Base-by-base conservation (phyloP, 2,329 filamentous ascomycete genomes). In the Clarireedia monteithiana region DNA sequence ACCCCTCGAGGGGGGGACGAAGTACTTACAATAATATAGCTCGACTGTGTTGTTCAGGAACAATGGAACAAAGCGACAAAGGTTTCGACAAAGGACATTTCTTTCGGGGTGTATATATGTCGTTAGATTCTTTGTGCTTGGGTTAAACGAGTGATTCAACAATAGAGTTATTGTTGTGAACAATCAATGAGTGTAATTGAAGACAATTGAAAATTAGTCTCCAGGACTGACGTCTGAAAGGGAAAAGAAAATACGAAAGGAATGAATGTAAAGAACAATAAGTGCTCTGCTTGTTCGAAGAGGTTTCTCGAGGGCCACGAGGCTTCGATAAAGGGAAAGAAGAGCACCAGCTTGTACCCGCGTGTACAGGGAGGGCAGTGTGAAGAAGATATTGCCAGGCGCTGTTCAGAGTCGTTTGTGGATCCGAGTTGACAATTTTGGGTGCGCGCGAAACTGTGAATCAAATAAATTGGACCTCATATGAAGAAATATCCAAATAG, bases 71-170 rank as follows among this genome's bases (percentile, higher is more conserved):
- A 55, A 36, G 53, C 20, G 12, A 50, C 20, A 24, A 20, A 23
- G 12, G 24, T 36, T 48, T 45, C 15, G 17, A 50, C 17, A 24
- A 50, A 20, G 46, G 17, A 44, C 53, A 55, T 55, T 26, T 26
- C 50, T 38, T 24, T 44, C 9, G 9, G 17, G 40, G 4, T 17
- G 23, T 20, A 44, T 9, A 27, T 34, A 44, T 6, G 2, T n/a
- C 17, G 48, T n/a, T 47, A 2, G 6, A 12, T 42, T 12, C 14
- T 50, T 23, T 55, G 24, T 55, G 36, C 26, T 20, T 9, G 36
- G 40, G 30, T 24, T 45, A 36, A 44, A 55, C 9, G 36, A 55
- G 23, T 50, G 52, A 54, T 36, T 54, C 53, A 45, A 50, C 24
- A 55, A 55, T 50, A 49, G 53, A 50, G 17, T 23, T 26, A 27